phyloP scores from a whole-genome alignment of 2,329 filamentous ascomycete species.

The Hawksworthiomyces lignivorus region DNA sequence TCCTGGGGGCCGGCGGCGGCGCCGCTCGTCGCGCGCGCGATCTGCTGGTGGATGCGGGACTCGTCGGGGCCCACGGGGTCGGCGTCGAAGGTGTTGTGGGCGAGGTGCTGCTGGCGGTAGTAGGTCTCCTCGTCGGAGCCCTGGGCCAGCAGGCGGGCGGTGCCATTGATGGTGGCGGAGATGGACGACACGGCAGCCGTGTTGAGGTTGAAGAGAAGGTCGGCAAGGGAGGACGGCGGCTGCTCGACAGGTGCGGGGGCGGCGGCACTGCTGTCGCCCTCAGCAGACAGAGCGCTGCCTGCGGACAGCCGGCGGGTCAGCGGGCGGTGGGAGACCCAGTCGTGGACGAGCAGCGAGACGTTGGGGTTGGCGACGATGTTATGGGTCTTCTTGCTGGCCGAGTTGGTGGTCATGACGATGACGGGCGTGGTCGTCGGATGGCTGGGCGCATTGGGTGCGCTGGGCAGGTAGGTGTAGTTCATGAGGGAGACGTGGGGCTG shows the following conservation, averaged over 20 bases:
- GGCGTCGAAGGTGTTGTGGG: constrained; percentile 80
- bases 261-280: background rate
- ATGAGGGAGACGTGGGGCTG: constrained; percentile 90
- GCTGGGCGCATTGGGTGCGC: constrained; percentile 52
- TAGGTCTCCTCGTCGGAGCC: constrained; percentile 78
- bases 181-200: constrained; percentile 81
- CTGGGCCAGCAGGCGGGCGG: constrained; percentile 61
- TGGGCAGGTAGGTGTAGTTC: constrained; percentile 96
- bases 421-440: constrained; percentile 42
- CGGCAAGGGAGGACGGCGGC: constrained; percentile 64
- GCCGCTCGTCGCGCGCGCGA: constrained; percentile 21
- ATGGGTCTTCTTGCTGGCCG: constrained; percentile 67
- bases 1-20: constrained; percentile 33
- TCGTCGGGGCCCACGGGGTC: constrained; percentile 31
- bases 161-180: constrained; percentile 88
- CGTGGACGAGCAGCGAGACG: constrained; percentile 91
- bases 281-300: constrained; percentile 46
- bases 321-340: constrained; percentile 90
- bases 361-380: constrained; percentile 79
- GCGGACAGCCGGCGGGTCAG: constrained; percentile 57
- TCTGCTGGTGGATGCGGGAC: constrained; percentile 29
- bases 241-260: constrained; percentile 47
- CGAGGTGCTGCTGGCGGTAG: constrained; percentile 75
- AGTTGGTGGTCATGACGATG: constrained; percentile 90
- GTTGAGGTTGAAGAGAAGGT: constrained; percentile 83